Conservation (phyloP, 495 filamentous ascomycete genomes). For the Penicillium subrubescens region DNA sequence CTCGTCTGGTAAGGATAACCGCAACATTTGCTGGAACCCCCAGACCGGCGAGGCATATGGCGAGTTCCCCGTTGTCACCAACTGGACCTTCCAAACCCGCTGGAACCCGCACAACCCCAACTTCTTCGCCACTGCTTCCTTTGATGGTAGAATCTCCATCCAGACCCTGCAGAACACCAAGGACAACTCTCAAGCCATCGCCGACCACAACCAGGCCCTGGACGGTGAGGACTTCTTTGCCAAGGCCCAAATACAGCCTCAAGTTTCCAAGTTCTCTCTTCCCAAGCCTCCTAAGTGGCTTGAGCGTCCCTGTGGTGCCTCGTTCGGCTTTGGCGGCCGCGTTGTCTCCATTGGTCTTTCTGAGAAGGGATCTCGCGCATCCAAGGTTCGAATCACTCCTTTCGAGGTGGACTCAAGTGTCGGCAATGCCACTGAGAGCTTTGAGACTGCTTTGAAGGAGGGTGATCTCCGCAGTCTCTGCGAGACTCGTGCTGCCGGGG, state of each 20-base stretch:
- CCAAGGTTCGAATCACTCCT: conserved; percentile 77
- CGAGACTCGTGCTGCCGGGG: conserved; percentile 70
- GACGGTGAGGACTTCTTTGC: conserved; percentile 98
- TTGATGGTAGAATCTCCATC: conserved; percentile 91
- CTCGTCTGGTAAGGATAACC: conserved; percentile 95
- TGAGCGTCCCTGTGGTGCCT: conserved; percentile 79
- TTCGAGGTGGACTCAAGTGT: conserved; percentile 89
- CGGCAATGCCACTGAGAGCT: conserved; percentile 78
- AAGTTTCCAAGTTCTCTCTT: conserved; percentile 84
- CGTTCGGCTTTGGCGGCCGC: conserved; percentile 96
- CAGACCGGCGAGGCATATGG: conserved; percentile 83
- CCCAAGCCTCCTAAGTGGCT: conserved; percentile 88
- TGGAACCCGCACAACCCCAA: conserved; percentile 94
- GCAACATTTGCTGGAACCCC: conserved; percentile 94
- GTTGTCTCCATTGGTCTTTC: conserved; percentile 73
- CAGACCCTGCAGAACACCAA: conserved; percentile 91
- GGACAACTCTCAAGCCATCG: conserved; percentile 50
- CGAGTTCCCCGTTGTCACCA: conserved; percentile 95
- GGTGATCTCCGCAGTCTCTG: conserved; percentile 80
- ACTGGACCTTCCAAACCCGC: conserved; percentile 95
- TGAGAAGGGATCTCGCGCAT: conserved; percentile 63
- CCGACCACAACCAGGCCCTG: conserved; percentile 64
- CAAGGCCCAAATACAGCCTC: conserved; percentile 86
- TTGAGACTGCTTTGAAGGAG: conserved; percentile 78
- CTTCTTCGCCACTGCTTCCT: conserved; percentile 90